Conservation (phyloP, 116 monocot species). For the Iris pallida region DNA sequence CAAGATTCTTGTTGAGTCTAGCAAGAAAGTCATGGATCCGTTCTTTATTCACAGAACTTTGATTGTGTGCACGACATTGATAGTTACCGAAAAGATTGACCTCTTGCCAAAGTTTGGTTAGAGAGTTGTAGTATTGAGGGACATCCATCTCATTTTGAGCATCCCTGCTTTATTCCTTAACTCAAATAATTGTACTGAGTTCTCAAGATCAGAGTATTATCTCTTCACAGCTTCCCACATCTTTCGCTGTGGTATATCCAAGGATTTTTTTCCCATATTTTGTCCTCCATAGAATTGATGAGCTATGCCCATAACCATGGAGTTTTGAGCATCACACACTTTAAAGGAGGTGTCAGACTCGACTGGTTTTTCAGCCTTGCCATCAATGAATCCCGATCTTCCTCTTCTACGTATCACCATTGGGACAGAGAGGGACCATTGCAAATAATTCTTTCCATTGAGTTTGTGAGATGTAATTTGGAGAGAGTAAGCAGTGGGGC, state of each 20-base stretch:
- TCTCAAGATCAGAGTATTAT: not conserved
- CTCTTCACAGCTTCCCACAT: not conserved
- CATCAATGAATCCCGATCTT: not conserved
- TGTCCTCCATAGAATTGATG: not conserved
- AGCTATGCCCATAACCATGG: not conserved
- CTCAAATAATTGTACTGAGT: not conserved
- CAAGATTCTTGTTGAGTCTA: not conserved
- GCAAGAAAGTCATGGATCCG: not conserved
- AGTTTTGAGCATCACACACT: not conserved
- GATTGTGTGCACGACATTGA: not conserved
- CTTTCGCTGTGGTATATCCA: not conserved
- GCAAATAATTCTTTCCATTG: not conserved
- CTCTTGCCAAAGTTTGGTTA: not conserved
- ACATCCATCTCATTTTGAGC: not conserved
- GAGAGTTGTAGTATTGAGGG: not conserved
- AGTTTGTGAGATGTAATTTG: not conserved
- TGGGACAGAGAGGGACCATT: not conserved
- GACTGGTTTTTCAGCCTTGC: not conserved
- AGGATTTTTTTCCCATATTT: not conserved
- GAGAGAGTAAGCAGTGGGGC: not conserved
- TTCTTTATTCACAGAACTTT: not conserved
- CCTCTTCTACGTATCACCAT: not conserved
- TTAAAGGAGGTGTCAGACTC: not conserved
- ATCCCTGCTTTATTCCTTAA: not conserved
- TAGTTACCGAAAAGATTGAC: not conserved